phyloP scores from a whole-genome alignment of 129 eudicot species.

The Cynara cardunculus region DNA sequence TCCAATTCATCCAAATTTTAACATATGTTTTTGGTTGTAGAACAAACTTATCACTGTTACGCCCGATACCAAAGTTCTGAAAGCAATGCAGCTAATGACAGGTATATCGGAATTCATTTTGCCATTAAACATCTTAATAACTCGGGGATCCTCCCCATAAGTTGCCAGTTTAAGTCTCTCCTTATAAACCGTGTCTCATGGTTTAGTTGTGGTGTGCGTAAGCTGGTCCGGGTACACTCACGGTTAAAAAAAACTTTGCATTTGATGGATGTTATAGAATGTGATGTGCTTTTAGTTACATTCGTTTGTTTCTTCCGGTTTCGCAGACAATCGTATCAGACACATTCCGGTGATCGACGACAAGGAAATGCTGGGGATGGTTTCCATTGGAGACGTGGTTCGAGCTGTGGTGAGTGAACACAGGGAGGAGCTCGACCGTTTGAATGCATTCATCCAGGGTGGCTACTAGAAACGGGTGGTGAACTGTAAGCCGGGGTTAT shows the following conservation, averaged over 20 bases:
- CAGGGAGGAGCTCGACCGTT: slow-evolving; percentile 85
- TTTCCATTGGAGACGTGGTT: slow-evolving; percentile 98
- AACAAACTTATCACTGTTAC: slow-evolving; percentile 99
- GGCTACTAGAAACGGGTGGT: slow-evolving; percentile 73
- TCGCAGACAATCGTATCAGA: slow-evolving; percentile 95
- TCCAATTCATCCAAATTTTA: neutral
- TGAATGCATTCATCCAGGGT: slow-evolving; percentile 94
- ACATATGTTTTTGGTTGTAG: slow-evolving; percentile 43
- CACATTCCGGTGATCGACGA: slow-evolving; percentile 93
- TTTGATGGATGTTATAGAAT: neutral
- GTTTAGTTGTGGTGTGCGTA: no score
- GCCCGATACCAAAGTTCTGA: slow-evolving; percentile 94
- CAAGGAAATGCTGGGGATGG: slow-evolving; percentile 91
- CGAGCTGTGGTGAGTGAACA: slow-evolving; percentile 99
- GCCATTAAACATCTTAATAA: neutral
- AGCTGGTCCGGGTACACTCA: neutral
- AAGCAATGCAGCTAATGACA: slow-evolving; percentile 99
- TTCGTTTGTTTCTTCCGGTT: neutral
- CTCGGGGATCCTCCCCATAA: neutral
- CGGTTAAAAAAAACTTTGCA: neutral
- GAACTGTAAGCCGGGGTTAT: slow-evolving; percentile 10
- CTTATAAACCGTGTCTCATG: no score
- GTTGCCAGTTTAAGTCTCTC: neutral
- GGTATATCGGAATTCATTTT: slow-evolving; percentile 36
- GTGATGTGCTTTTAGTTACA: neutral